Conservation (phyloP, 2,329 filamentous ascomycete genomes). For the Hypoxylon sp. region DNA sequence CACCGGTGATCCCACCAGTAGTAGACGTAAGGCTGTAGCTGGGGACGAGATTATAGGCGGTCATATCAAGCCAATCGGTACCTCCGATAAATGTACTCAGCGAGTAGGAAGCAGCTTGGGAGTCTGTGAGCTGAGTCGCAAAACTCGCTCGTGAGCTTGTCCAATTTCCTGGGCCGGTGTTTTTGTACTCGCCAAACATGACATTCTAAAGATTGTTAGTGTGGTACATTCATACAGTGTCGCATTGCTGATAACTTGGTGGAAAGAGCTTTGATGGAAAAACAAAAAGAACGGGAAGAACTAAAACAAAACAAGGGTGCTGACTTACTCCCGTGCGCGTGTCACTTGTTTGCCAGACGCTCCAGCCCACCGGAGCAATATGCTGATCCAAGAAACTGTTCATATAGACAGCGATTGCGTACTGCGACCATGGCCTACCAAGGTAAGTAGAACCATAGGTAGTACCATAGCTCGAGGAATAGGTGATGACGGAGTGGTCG, state of each 20-base stretch:
- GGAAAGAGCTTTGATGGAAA: too few species aligned
- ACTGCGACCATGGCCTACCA: not conserved
- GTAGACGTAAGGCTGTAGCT: conserved; percentile 1
- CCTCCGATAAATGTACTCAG: not conserved
- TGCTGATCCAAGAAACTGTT: not conserved
- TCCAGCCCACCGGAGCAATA: not conserved
- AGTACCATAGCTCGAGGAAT: not conserved
- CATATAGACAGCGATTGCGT: not conserved
- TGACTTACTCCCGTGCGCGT: not conserved
- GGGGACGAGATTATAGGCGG: not conserved
- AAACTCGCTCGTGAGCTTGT: not conserved
- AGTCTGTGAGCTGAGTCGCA: not conserved
- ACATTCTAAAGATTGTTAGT: not conserved
- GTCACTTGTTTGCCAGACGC: not conserved
- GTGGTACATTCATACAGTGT: too few species aligned
- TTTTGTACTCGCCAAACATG: not conserved
- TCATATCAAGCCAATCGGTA: conserved; percentile 1
- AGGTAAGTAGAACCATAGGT: not conserved
- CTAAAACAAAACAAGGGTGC: too few species aligned
- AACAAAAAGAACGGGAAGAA: too few species aligned
- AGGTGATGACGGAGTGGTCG: not conserved
- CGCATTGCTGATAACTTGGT: too few species aligned
- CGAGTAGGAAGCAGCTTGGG: not conserved
- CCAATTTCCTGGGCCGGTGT: not conserved
- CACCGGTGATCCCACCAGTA: not conserved